A percentile compares a stretch with the other conserved stretches of the same genome.
These are phyloP conservation scores for Podospora conica DNA, from an alignment of 495 filamentous ascomycete genomes.

Conservation along the genomic window DNA sequence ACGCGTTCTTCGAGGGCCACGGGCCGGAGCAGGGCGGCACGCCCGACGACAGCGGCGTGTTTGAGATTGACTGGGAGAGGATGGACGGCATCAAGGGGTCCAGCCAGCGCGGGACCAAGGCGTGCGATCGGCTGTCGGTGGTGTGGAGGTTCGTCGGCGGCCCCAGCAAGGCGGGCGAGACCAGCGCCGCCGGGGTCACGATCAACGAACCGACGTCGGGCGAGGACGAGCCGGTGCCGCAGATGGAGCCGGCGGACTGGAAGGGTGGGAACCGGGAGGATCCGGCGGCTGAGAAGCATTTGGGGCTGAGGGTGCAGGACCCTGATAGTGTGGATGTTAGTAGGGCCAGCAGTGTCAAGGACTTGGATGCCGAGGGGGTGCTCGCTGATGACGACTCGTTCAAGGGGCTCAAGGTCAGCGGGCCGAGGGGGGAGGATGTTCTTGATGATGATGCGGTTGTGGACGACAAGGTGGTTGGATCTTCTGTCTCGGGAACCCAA, in stretches of 20 bases:
- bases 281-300: slow-evolving; percentile 47
- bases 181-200: slow-evolving; percentile 29
- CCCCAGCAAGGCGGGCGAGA: slow-evolving; percentile 10
- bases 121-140: slow-evolving; percentile 78
- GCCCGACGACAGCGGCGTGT: slow-evolving; percentile 47
- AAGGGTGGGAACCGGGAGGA: slow-evolving; percentile 44
- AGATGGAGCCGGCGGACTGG: slow-evolving; percentile 68
- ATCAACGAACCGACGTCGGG: slow-evolving; percentile 49
- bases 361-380: slow-evolving; percentile 6
- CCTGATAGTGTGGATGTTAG: slow-evolving; percentile 58
- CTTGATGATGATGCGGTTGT: slow-evolving; percentile 15
- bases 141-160: slow-evolving; percentile 56
- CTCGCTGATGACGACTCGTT: slow-evolving; percentile 17
- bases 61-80: slow-evolving; percentile 55
- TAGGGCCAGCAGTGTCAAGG: slow-evolving; percentile 48
- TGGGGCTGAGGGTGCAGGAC: slow-evolving; percentile 59
- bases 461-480: background rate
- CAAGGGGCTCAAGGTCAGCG: slow-evolving; percentile 27
- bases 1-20: slow-evolving; percentile 84
- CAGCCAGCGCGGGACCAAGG: slow-evolving; percentile 67
- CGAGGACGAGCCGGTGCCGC: slow-evolving; percentile 57
- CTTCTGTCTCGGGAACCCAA: background rate
- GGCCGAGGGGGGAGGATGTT: slow-evolving; percentile 28
- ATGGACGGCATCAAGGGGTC: slow-evolving; percentile 71
- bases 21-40: slow-evolving; percentile 52